Evolutionary conservation across 73 alveolate genomes (phyloP).

Genomic region (Halteria grandinella): DNA sequence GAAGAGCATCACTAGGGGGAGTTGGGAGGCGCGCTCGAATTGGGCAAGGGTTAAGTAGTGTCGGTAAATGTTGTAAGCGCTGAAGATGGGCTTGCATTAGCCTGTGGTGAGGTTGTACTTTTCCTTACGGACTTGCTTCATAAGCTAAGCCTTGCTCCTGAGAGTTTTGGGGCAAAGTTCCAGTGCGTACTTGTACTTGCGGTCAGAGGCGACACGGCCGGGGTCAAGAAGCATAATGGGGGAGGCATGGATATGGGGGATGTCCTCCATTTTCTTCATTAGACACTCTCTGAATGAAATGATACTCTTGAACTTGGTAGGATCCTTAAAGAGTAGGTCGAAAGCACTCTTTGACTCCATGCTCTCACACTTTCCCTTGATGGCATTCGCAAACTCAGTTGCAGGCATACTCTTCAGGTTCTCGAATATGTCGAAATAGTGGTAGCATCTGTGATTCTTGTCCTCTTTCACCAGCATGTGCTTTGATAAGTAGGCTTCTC

Average conservation of each 20-base stretch:
- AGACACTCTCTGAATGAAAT: slow-evolving; percentile 25
- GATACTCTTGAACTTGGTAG: slow-evolving; percentile 29
- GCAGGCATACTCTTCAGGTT: slow-evolving; percentile 30
- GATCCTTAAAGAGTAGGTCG: slow-evolving; percentile 19
- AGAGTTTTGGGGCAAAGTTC: slow-evolving; percentile 20
- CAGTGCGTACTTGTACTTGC: slow-evolving; percentile 33
- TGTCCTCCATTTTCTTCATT: background rate
- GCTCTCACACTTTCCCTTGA: slow-evolving; percentile 37
- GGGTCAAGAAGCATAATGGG: slow-evolving; percentile 53
- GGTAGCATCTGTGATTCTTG: slow-evolving; percentile 42
- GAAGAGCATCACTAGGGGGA: slow-evolving; percentile 25
- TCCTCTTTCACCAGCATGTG: slow-evolving; percentile 48
- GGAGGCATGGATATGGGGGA: background rate
- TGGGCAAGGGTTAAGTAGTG: slow-evolving; percentile 16
- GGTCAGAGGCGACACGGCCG: background rate
- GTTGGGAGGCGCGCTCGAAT: slow-evolving; percentile 27
- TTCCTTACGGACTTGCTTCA: slow-evolving; percentile 4
- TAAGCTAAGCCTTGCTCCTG: background rate
- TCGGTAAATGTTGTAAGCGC: slow-evolving; percentile 8
- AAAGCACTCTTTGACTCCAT: slow-evolving; percentile 12
- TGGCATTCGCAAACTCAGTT: slow-evolving; percentile 25
- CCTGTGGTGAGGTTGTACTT: slow-evolving; percentile 37
- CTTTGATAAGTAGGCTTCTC: background rate
- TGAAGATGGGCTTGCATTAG: slow-evolving; percentile 46
- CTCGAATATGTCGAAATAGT: slow-evolving; percentile 19